These are phyloP conservation scores for Croton setiger DNA, from an alignment of 441 rosid genomes.

Conservation along the genomic window DNA sequence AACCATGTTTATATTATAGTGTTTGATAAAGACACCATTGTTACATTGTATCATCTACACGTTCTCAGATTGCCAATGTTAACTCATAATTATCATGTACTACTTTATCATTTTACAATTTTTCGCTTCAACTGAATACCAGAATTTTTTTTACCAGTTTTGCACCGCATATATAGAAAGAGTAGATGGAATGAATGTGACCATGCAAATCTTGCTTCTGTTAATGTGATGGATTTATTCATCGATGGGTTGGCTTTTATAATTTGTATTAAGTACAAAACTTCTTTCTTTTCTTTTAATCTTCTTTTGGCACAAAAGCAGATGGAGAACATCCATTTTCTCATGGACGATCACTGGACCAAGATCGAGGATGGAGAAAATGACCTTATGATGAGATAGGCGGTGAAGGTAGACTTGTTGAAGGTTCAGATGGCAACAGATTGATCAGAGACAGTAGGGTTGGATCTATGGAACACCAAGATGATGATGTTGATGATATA, in stretches of 20 bases:
- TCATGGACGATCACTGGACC: conserved; percentile 32
- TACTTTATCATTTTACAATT: conserved; percentile 20
- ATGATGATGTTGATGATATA: conserved; percentile 6
- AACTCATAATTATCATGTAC: conserved; percentile 27
- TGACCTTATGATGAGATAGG: conserved; percentile 30
- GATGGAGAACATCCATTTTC: conserved; percentile 43
- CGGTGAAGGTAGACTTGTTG: conserved; percentile 30
- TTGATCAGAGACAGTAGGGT: conserved; percentile 24
- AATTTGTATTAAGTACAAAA: conserved; percentile 1
- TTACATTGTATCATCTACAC: conserved; percentile 33
- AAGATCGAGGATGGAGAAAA: conserved; percentile 40
- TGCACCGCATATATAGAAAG: not conserved
- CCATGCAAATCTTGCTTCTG: conserved; percentile 3
- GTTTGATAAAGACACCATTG: conserved; percentile 21
- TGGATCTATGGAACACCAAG: conserved; percentile 16
- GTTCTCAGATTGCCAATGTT: conserved; percentile 30
- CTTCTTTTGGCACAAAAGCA: conserved; percentile 34
- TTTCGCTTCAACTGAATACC: conserved; percentile 13
- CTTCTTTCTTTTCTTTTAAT: conserved; percentile 15
- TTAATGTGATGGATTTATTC: conserved; percentile 6
- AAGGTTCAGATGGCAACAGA: conserved; percentile 34
- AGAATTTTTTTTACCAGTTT: not conserved
- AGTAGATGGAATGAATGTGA: not conserved
- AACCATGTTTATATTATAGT: conserved; percentile 33
- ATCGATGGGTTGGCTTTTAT: not conserved